Percentiles rank a stretch among this genome's conserved stretches.
Evolutionary conservation across 2,329 filamentous ascomycete genomes (phyloP).

Genomic region (Penicillium freii): DNA sequence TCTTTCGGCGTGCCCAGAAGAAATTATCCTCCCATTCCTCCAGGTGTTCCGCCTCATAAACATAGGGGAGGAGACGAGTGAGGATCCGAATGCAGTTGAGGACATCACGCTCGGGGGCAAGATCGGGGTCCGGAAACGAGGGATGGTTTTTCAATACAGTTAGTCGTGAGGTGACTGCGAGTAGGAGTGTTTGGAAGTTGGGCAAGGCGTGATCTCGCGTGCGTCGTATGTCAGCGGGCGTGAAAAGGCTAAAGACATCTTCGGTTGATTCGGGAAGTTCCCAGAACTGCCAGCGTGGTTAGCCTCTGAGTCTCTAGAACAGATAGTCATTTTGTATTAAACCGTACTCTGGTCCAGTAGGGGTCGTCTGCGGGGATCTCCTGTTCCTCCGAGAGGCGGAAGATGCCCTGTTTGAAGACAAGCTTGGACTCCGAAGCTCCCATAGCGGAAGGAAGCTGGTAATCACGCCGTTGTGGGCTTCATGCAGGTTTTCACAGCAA

Average conservation of each 20-base stretch:
- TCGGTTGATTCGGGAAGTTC: conserved; percentile 92
- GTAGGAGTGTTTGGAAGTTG: conserved; percentile 85
- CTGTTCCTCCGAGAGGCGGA: conserved; percentile 87
- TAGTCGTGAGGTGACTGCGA: conserved; percentile 78
- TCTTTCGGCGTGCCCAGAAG: conserved; percentile 79
- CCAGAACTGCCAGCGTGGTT: conserved; percentile 69
- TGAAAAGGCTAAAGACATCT: conserved; percentile 95
- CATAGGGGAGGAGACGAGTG: conserved; percentile 81
- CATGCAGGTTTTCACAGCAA: conserved; percentile 23
- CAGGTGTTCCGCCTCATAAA: conserved; percentile 85
- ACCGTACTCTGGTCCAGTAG: conserved; percentile 85
- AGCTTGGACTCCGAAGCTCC: conserved; percentile 98
- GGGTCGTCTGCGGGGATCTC: conserved; percentile 82
- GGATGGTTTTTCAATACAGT: conserved; percentile 82
- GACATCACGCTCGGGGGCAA: conserved; percentile 80
- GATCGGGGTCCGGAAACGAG: conserved; percentile 81
- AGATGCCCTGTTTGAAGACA: conserved; percentile 97
- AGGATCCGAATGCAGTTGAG: conserved; percentile 92
- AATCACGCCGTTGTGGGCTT: conserved; percentile 25
- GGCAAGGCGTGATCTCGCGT: conserved; percentile 80
- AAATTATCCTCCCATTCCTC: conserved; percentile 86
- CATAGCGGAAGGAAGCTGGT: conserved; percentile 56
- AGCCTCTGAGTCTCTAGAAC: conserved; percentile 12
- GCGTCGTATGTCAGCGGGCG: conserved; percentile 80
- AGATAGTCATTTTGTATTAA: not conserved